Evolutionary conservation across 208 protist species (phyloP), one percentile per base, ranked within the genome.

Genomic region (Tritrichomonas foetus): DNA sequence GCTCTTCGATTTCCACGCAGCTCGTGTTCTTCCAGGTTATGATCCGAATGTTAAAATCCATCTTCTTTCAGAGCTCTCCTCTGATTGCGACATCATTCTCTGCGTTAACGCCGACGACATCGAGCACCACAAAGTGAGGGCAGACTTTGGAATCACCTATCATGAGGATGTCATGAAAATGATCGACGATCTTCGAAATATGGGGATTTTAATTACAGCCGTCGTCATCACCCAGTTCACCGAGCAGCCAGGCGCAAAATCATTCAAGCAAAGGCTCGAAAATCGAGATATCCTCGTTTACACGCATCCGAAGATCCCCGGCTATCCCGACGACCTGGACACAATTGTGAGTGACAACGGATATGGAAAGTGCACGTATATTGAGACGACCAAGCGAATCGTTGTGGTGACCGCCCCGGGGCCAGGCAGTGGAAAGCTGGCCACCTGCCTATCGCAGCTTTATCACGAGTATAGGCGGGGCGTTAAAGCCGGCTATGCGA

Each of bases 401-500:
- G 78, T 89, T 39, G 44, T 89, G 14, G 47, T 89, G 8, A 89
- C 78, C 25, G 78, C 78, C 1, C 78, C 78, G 57, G 78, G 78
- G 22, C 78, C 78, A 39, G 41, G 78, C 1, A 39, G 25, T 61
- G 78, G 78, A 22, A 89, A 89, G 16, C 13, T 89, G 2, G 78
- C 78, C 33, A 89, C 78, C 33, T 89, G 78, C 47, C 78, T 89
- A 22, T 61, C 47, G n/a, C 78, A 89, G 30, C 25, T 89, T 57
- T 89, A 89, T 39, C 39, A 89, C 22, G 78, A 89, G 39, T 27
- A 53, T 9, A 89, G 39, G 47, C 53, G 78, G 57, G 78, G 78
- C 16, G 57, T 89, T 33, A 61, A 89, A 16, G 78, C 78, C 20
- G 47, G 41, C 22, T 89, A 89, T 57, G 41, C 78, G 0, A 89